Evolutionary conservation across 176 grass and related monocot genomes (phyloP).

Genomic region (Musa schizocarpa): DNA sequence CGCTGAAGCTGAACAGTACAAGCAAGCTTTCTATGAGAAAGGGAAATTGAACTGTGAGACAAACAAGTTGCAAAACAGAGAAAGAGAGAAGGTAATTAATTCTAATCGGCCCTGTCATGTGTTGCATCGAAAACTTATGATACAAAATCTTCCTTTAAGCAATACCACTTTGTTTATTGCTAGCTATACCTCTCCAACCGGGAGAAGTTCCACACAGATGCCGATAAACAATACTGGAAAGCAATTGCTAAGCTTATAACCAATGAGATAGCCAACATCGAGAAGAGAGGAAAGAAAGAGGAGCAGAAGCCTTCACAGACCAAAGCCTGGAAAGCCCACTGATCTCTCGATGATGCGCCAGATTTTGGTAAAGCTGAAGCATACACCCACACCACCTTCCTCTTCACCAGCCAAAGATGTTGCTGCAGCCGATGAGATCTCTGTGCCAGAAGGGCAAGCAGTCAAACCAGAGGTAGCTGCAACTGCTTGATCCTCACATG

Average conservation of each 20-base stretch:
- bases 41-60: background rate
- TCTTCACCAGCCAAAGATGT: background rate
- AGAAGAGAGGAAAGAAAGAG: constrained; percentile 4
- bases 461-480: background rate
- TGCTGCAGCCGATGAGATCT: background rate
- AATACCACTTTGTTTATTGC: background rate
- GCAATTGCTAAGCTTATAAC: background rate
- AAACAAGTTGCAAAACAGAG: background rate
- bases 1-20: constrained; percentile 4
- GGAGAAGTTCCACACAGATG: constrained; percentile 5
- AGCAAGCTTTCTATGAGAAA: constrained; percentile 1
- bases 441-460: background rate
- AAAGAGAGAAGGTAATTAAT: constrained; percentile 1
- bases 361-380: background rate
- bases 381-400: background rate
- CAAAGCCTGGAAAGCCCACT: constrained; percentile 5
- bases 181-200: background rate
- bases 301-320: constrained; percentile 4
- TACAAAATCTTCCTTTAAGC: too few species aligned
- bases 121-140: too few species aligned
- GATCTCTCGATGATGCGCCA: constrained; percentile 1
- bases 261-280: constrained; percentile 4
- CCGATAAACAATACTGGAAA: background rate
- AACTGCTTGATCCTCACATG: background rate
- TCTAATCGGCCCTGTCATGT: too few species aligned